Percentiles rank a stretch among this genome's conserved stretches.
These are phyloP conservation scores for Leccinum uliginosum DNA, from an alignment of 768 basidiomycete genomes.

Conservation along the genomic window DNA sequence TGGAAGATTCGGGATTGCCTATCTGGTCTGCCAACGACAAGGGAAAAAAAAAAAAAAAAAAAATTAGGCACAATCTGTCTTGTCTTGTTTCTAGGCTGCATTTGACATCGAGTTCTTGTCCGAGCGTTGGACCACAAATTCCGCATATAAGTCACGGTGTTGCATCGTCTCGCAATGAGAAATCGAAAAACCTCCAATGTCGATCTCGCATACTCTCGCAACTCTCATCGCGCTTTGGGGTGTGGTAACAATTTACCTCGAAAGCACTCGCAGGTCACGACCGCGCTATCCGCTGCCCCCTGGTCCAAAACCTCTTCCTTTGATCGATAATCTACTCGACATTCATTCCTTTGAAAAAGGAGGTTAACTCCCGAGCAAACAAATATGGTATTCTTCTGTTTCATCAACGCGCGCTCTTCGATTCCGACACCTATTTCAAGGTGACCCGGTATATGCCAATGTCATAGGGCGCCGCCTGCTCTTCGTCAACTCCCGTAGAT, in stretches of 20 bases:
- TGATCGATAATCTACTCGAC: slow-evolving; percentile 52
- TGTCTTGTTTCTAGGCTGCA: neutral
- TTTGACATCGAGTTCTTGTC: neutral
- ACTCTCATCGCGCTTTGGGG: slow-evolving; percentile 22
- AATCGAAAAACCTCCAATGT: slow-evolving; percentile 10
- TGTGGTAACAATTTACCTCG: slow-evolving; percentile 17
- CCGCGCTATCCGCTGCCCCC: slow-evolving; percentile 42
- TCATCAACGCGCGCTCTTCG: neutral
- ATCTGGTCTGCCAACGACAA: slow-evolving; percentile 9
- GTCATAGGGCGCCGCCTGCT: slow-evolving; percentile 46
- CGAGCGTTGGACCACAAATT: slow-evolving; percentile 1
- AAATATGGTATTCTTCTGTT: slow-evolving; percentile 29
- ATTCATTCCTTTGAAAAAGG: slow-evolving; percentile 36
- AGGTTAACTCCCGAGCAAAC: slow-evolving; percentile 37
- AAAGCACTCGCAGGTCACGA: slow-evolving; percentile 9
- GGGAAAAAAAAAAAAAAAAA: too few relatives aligned
- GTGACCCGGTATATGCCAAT: slow-evolving; percentile 50
- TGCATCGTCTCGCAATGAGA: neutral
- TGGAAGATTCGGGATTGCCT: neutral
- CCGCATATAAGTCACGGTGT: slow-evolving; percentile 18
- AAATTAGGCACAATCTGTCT: slow-evolving; percentile 12
- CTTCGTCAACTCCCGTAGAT: slow-evolving; percentile 44
- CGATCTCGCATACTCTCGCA: slow-evolving; percentile 10
- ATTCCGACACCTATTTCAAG: slow-evolving; percentile 19
- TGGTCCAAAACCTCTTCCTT: slow-evolving; percentile 48